Percentiles rank a stretch among this genome's conserved stretches.
These are phyloP conservation scores for Mycena galericulata DNA, from an alignment of 768 basidiomycete genomes.

Conservation along the genomic window DNA sequence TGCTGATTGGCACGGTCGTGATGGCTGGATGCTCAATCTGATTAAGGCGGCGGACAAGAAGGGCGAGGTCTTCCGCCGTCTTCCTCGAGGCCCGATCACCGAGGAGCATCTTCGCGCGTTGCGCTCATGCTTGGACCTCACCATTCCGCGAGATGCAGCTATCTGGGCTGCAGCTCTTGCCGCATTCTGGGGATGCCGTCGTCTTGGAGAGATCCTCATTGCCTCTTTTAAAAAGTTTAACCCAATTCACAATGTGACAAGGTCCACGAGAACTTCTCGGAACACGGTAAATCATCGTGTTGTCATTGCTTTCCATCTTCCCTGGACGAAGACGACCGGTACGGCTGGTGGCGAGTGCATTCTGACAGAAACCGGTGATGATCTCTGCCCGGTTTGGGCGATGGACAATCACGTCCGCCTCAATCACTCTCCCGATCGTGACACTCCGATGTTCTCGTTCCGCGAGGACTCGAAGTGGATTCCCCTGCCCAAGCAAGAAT, in stretches of 20 bases:
- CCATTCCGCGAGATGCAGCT: conserved; percentile 15
- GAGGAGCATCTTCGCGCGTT: conserved; percentile 16
- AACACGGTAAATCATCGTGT: background rate
- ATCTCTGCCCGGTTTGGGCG: conserved; percentile 33
- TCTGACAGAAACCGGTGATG: conserved; percentile 28
- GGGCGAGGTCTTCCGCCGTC: conserved; percentile 16
- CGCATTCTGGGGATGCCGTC: conserved; percentile 32
- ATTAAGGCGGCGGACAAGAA: conserved; percentile 21
- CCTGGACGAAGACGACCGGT: conserved; percentile 34
- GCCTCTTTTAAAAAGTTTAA: background rate
- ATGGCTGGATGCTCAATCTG: conserved; percentile 21
- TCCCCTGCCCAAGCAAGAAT: background rate
- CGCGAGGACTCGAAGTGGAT: background rate
- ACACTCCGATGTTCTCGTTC: conserved; percentile 21
- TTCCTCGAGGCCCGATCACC: conserved; percentile 28
- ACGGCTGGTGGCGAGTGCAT: conserved; percentile 15
- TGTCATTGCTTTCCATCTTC: conserved; percentile 25
- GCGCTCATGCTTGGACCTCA: conserved; percentile 7
- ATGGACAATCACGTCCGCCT: conserved; percentile 31
- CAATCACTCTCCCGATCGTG: background rate
- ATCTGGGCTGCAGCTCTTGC: no score
- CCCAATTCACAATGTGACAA: background rate
- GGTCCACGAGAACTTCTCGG: conserved; percentile 15
- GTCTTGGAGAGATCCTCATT: conserved; percentile 23
- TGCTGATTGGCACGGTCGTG: conserved; percentile 33